A percentile compares a stretch with the other conserved stretches of the same genome.
Evolutionary conservation across 345 rosid genomes (phyloP).

Genomic region (Microcos paniculata): DNA sequence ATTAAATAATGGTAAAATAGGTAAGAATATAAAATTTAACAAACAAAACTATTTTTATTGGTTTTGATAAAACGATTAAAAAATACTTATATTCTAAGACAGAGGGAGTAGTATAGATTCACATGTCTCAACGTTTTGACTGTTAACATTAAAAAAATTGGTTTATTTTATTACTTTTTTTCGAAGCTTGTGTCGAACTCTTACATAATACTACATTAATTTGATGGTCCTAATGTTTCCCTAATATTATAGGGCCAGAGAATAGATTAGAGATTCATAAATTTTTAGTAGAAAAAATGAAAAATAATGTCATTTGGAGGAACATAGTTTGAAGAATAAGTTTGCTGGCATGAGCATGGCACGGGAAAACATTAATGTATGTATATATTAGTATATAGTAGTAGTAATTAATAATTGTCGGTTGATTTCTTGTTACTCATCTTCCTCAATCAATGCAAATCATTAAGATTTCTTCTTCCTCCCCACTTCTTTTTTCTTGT

Average conservation of each 20-base stretch:
- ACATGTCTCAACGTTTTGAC: too few species aligned
- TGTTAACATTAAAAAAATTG: too few species aligned
- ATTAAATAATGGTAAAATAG: too few species aligned
- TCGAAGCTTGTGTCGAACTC: too few species aligned
- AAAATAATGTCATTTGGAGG: not conserved
- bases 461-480: conserved; percentile 13
- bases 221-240: not conserved
- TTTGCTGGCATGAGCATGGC: conserved; percentile 11
- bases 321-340: not conserved
- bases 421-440: conserved; percentile 36
- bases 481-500: not conserved
- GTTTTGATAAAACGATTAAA: too few species aligned
- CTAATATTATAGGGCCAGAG: too few species aligned
- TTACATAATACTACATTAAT: not conserved
- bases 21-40: too few species aligned
- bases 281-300: not conserved
- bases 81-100: too few species aligned
- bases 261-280: not conserved
- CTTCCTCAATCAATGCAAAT: conserved; percentile 44
- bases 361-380: not conserved
- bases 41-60: too few species aligned
- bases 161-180: too few species aligned
- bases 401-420: conserved; percentile 5
- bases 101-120: too few species aligned
- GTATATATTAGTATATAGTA: not conserved